Percentiles rank a stretch among this genome's conserved stretches.
Evolutionary conservation across 2,329 filamentous ascomycete species (phyloP).

Genomic region (Penicillium sp.): DNA sequence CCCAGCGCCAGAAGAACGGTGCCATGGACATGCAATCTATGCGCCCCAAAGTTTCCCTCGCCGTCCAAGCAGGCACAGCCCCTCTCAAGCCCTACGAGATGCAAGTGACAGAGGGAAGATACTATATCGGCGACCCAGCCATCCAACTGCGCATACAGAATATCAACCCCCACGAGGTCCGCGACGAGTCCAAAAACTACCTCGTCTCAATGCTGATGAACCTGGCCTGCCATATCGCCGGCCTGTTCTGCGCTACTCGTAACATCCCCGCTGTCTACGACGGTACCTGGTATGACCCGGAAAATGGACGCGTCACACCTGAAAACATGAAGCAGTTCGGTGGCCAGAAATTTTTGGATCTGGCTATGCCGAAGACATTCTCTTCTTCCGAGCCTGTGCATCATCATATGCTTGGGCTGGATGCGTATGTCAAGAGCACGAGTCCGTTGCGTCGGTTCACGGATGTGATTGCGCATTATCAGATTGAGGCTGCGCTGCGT

Average conservation of each 20-base stretch:
- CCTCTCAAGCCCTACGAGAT: constrained; percentile 29
- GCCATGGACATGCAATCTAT: constrained; percentile 36
- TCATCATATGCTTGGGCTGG: constrained; percentile 53
- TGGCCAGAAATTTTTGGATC: constrained; percentile 38
- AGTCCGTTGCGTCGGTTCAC: constrained; percentile 61
- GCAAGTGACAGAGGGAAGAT: constrained; percentile 31
- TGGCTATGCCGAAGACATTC: constrained; percentile 39
- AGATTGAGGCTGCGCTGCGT: constrained; percentile 62
- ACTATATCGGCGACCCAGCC: constrained; percentile 43
- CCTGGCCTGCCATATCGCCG: constrained; percentile 46
- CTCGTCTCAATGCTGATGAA: constrained; percentile 55
- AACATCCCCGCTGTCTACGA: constrained; percentile 39
- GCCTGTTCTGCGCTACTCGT: constrained; percentile 36
- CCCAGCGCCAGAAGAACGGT: constrained; percentile 38
- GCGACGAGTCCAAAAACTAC: constrained; percentile 39
- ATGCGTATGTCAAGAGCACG: constrained; percentile 58
- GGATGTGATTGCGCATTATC: constrained; percentile 63
- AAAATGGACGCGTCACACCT: constrained; percentile 41
- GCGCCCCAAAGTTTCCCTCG: constrained; percentile 18
- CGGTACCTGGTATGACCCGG: constrained; percentile 39
- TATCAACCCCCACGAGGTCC: constrained; percentile 38
- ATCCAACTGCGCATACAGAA: constrained; percentile 35
- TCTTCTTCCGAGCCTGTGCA: constrained; percentile 49
- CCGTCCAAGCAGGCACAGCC: constrained; percentile 26
- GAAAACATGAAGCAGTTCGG: constrained; percentile 45